Percentiles rank a stretch among this genome's conserved stretches.
phyloP scores from a whole-genome alignment of 78 protist genomes.

The Speleostelium caveatum region DNA sequence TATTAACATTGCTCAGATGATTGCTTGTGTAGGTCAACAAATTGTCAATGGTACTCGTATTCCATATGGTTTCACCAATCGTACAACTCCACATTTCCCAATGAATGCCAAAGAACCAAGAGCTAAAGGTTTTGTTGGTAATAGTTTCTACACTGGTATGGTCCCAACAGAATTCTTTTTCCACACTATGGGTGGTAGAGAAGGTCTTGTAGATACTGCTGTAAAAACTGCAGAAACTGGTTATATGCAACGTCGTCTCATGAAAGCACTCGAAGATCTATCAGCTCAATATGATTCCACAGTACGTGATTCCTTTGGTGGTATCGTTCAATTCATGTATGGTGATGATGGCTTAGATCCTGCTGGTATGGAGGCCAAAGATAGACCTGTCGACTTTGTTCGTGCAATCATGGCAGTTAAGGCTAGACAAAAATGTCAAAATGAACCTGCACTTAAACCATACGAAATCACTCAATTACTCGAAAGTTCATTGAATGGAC shows the following conservation, averaged over 20 bases:
- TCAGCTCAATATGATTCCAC: conserved; percentile 94
- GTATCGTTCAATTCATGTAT: conserved; percentile 88
- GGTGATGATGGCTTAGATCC: conserved; percentile 99
- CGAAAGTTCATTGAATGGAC: not conserved
- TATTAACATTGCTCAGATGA: conserved; percentile 99
- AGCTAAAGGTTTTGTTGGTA: conserved; percentile 98
- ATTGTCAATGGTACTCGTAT: conserved; percentile 96
- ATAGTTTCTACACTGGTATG: conserved; percentile 98
- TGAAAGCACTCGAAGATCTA: conserved; percentile 98
- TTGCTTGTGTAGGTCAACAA: conserved; percentile 99
- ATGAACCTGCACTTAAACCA: conserved; percentile 44
- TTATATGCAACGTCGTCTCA: conserved; percentile 97
- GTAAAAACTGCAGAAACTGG: conserved; percentile 99
- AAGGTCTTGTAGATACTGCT: conserved; percentile 99
- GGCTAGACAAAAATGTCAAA: not conserved
- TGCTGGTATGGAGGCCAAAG: conserved; percentile 84
- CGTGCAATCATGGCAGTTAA: conserved; percentile 72
- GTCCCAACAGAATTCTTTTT: conserved; percentile 98
- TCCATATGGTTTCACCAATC: conserved; percentile 97
- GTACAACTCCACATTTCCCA: conserved; percentile 98
- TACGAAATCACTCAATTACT: conserved; percentile 5
- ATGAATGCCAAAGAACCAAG: conserved; percentile 75
- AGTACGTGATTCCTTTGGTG: conserved; percentile 92
- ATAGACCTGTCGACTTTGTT: conserved; percentile 82
- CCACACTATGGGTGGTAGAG: conserved; percentile 99